Percentiles rank a stretch among this genome's conserved stretches.
These are phyloP conservation scores for Porogramme epimiltina DNA, from an alignment of 1,284 basidiomycete species.

Conservation along the genomic window DNA sequence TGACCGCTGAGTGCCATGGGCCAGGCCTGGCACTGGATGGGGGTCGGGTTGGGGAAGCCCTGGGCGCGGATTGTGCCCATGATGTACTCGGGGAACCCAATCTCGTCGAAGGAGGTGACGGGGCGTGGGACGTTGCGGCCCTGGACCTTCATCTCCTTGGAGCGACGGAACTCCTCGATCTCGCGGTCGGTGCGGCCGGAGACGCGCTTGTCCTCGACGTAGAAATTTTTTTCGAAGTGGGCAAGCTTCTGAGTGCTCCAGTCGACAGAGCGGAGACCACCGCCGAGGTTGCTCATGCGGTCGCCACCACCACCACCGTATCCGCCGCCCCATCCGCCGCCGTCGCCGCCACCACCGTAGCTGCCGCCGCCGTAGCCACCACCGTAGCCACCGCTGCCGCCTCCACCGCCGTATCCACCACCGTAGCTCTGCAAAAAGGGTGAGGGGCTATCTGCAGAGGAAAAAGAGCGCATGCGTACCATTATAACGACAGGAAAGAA, in stretches of 20 bases:
- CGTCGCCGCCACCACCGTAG: slow-evolving; percentile 45
- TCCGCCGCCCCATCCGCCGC: slow-evolving; percentile 56
- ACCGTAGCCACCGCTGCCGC: slow-evolving; percentile 26
- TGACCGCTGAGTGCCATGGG: slow-evolving; percentile 95
- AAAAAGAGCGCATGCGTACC: slow-evolving; percentile 28
- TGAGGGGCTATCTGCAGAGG: neutral
- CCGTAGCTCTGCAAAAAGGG: slow-evolving; percentile 36
- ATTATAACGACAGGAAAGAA: slow-evolving; percentile 29
- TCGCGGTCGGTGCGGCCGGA: slow-evolving; percentile 81
- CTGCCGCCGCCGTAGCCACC: slow-evolving; percentile 30
- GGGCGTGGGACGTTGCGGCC: slow-evolving; percentile 90
- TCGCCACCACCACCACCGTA: slow-evolving; percentile 63
- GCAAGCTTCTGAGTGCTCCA: slow-evolving; percentile 78
- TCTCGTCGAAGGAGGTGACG: slow-evolving; percentile 91
- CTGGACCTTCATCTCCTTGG: slow-evolving; percentile 93
- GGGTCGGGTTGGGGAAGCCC: slow-evolving; percentile 87
- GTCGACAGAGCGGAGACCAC: slow-evolving; percentile 83
- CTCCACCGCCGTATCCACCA: slow-evolving; percentile 35
- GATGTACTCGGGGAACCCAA: slow-evolving; percentile 95
- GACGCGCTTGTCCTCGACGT: slow-evolving; percentile 91
- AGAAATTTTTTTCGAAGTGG: slow-evolving; percentile 97
- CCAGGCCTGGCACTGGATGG: slow-evolving; percentile 99
- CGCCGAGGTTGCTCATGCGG: slow-evolving; percentile 85
- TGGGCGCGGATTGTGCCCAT: slow-evolving; percentile 92
- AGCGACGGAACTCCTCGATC: slow-evolving; percentile 82